Conservation (phyloP, 352 stramenopile species). For the Globisporangium radiosum region DNA sequence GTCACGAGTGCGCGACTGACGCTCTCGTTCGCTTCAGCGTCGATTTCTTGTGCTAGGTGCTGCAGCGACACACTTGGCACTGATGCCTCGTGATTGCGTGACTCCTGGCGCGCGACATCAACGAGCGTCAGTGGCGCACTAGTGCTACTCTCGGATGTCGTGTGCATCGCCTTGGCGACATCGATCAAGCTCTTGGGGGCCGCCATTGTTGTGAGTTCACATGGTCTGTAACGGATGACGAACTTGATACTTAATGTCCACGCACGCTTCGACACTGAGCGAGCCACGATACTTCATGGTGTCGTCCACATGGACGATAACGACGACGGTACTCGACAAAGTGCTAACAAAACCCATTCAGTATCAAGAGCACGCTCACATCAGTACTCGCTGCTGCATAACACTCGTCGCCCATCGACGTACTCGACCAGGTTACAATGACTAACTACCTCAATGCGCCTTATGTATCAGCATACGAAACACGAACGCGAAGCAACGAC, state of each 20-base stretch:
- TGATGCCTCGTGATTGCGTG: not conserved
- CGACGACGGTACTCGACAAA: no score
- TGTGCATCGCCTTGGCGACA: slow-evolving; percentile 43
- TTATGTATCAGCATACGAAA: no score
- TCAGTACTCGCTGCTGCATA: no score
- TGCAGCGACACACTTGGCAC: slow-evolving; percentile 13
- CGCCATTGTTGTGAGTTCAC: not conserved
- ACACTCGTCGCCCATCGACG: no score
- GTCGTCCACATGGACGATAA: no score
- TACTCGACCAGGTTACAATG: no score
- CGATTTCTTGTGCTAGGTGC: slow-evolving; percentile 42
- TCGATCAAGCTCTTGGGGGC: slow-evolving; percentile 31
- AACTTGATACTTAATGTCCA: not conserved
- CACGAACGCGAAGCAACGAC: no score
- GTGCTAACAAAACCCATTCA: no score
- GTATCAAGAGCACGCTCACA: no score
- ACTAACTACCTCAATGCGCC: no score
- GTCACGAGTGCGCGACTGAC: slow-evolving; percentile 28
- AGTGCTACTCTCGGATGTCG: not conserved
- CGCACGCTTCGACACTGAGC: no score
- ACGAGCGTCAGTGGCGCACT: slow-evolving; percentile 26
- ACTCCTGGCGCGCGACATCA: slow-evolving; percentile 34
- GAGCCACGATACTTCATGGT: no score
- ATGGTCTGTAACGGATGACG: not conserved
- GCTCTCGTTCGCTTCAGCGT: slow-evolving; percentile 28